Percentiles rank a stretch among this genome's conserved stretches.
phyloP scores from a whole-genome alignment of 176 grass and related monocot genomes.

The Eremochloa ophiuroides region DNA sequence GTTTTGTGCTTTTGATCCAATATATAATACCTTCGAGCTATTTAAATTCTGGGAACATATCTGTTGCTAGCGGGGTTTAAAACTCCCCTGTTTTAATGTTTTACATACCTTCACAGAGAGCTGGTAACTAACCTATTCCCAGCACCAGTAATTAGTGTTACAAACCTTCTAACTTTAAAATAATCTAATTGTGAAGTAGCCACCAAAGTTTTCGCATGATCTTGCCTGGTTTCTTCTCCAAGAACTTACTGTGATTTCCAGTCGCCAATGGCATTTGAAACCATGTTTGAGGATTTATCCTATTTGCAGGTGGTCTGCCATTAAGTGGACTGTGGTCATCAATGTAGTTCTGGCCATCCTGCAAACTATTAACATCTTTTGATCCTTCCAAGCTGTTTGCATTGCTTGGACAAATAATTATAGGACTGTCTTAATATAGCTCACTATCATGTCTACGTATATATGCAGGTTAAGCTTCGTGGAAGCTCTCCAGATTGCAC shows the following conservation, averaged over 20 bases:
- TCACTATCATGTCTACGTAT: constrained; percentile 7
- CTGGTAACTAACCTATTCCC: background rate
- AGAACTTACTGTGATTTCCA: background rate
- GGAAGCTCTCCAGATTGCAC: constrained; percentile 62
- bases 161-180: background rate
- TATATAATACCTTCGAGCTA: background rate
- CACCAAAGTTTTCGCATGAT: background rate
- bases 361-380: background rate
- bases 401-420: background rate
- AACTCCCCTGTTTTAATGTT: background rate
- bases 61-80: background rate
- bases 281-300: background rate
- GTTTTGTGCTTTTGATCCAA: background rate
- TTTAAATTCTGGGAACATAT: background rate
- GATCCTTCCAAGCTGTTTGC: background rate
- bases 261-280: background rate
- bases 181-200: background rate
- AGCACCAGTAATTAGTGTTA: background rate
- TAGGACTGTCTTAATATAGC: background rate
- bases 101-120: background rate
- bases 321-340: background rate
- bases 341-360: background rate
- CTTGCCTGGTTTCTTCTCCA: background rate
- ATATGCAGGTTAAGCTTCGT: constrained; percentile 72
- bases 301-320: background rate